These are phyloP conservation scores for Aspergillus ochraceus DNA, from an alignment of 2,329 filamentous ascomycete species.

Conservation along the genomic window DNA sequence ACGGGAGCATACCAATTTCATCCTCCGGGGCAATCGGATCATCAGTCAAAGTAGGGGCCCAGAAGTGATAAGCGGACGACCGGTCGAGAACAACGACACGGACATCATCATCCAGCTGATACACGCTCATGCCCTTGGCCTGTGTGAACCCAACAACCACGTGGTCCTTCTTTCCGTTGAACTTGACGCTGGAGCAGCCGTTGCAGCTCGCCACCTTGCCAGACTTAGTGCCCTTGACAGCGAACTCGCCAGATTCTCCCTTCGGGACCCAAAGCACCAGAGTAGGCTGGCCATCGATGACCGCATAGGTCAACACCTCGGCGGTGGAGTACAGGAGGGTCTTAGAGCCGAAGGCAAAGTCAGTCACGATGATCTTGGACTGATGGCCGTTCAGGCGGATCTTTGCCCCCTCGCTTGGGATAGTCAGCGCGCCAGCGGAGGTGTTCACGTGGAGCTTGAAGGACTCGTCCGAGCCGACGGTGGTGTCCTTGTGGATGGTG, in stretches of 20 bases:
- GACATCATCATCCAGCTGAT: conserved; percentile 50
- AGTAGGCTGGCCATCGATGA: conserved; percentile 48
- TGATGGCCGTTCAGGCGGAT: conserved; percentile 61
- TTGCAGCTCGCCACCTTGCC: conserved; percentile 42
- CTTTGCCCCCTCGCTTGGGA: conserved; percentile 49
- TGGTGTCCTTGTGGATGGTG: conserved; percentile 55
- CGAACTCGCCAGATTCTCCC: conserved; percentile 57
- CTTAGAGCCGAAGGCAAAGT: conserved; percentile 56
- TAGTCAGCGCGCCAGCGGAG: conserved; percentile 53
- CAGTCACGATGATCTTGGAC: conserved; percentile 62
- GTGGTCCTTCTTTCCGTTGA: conserved; percentile 41
- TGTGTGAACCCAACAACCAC: conserved; percentile 53
- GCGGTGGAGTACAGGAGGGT: conserved; percentile 57
- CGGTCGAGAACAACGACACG: conserved; percentile 56
- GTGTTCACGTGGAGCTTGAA: conserved; percentile 60
- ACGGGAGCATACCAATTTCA: conserved; percentile 41
- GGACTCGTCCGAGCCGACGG: conserved; percentile 50
- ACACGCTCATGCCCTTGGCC: conserved; percentile 47
- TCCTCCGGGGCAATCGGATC: conserved; percentile 49
- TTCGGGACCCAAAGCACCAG: conserved; percentile 56
- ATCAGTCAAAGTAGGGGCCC: conserved; percentile 52
- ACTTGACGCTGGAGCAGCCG: conserved; percentile 44
- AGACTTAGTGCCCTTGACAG: conserved; percentile 42
- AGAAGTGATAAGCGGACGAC: conserved; percentile 57
- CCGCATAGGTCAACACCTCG: conserved; percentile 54